These are phyloP conservation scores for Pulicaria dysenterica DNA, from an alignment of 129 eudicot species.

Conservation along the genomic window DNA sequence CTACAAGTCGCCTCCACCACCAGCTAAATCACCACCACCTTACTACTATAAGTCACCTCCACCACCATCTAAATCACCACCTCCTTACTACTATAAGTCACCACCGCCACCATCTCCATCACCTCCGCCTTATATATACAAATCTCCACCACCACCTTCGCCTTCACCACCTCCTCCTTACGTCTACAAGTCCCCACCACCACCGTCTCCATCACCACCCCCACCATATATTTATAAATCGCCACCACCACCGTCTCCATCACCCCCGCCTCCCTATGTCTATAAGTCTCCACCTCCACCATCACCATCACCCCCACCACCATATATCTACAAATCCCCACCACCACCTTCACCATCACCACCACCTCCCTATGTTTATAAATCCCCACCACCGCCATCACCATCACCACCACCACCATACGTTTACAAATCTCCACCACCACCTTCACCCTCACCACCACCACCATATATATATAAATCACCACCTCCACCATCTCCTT, in stretches of 20 bases:
- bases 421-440: slow-evolving; percentile 19
- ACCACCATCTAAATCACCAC: background rate
- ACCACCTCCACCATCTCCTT: background rate
- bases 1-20: slow-evolving; percentile 17
- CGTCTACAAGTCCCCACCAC: slow-evolving; percentile 10
- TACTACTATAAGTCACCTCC: slow-evolving; percentile 13
- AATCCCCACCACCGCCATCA: slow-evolving; percentile 6
- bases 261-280: background rate
- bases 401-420: slow-evolving; percentile 2
- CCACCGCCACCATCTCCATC: background rate
- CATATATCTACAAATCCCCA: background rate
- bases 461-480: background rate
- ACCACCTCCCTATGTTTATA: background rate
- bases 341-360: slow-evolving; percentile 5
- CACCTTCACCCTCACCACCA: background rate
- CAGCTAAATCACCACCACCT: background rate
- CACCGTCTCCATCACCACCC: slow-evolving; percentile 17
- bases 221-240: slow-evolving; percentile 20
- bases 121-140: background rate
- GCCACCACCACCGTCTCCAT: slow-evolving; percentile 11
- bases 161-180: background rate
- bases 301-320: slow-evolving; percentile 7
- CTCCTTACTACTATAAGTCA: background rate
- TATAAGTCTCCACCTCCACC: slow-evolving; percentile 14
- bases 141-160: background rate